Conservation (phyloP, 768 basidiomycete species). For the Termitomyces sp. region DNA sequence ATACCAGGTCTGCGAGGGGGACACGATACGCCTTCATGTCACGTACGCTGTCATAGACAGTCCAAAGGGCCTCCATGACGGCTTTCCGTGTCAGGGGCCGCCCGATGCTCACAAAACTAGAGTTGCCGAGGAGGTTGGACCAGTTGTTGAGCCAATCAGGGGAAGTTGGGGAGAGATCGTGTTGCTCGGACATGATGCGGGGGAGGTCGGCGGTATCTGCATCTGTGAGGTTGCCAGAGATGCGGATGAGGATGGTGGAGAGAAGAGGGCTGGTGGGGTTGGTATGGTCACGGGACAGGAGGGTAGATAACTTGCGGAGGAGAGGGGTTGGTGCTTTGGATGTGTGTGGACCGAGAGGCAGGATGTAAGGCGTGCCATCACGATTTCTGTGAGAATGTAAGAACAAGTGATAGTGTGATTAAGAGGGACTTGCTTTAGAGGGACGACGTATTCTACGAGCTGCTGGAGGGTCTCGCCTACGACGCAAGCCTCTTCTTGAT, state of each 20-base stretch:
- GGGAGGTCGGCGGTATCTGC: conserved; percentile 60
- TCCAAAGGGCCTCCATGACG: conserved; percentile 50
- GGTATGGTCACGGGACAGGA: conserved; percentile 59
- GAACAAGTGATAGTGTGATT: not conserved
- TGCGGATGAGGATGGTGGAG: conserved; percentile 55
- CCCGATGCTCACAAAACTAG: conserved; percentile 32
- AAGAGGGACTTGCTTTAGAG: conserved; percentile 44
- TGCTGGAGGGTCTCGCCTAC: conserved; percentile 58
- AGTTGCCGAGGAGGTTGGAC: conserved; percentile 48
- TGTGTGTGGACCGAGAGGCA: conserved; percentile 48
- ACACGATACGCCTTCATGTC: conserved; percentile 65
- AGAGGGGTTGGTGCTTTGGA: conserved; percentile 53
- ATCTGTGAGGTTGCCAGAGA: conserved; percentile 68
- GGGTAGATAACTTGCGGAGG: conserved; percentile 53
- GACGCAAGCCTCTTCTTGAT: conserved; percentile 63
- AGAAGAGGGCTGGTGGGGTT: conserved; percentile 55
- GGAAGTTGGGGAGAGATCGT: conserved; percentile 65
- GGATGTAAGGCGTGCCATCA: conserved; percentile 37
- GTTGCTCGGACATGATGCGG: conserved; percentile 55
- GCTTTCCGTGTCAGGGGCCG: conserved; percentile 50
- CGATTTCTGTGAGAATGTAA: conserved; percentile 24
- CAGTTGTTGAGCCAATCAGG: conserved; percentile 70
- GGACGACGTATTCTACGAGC: conserved; percentile 51
- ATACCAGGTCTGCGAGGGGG: conserved; percentile 46
- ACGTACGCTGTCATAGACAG: conserved; percentile 58